phyloP scores from a whole-genome alignment of 2,329 filamentous ascomycete genomes.

The Cladophialophora exuberans region DNA sequence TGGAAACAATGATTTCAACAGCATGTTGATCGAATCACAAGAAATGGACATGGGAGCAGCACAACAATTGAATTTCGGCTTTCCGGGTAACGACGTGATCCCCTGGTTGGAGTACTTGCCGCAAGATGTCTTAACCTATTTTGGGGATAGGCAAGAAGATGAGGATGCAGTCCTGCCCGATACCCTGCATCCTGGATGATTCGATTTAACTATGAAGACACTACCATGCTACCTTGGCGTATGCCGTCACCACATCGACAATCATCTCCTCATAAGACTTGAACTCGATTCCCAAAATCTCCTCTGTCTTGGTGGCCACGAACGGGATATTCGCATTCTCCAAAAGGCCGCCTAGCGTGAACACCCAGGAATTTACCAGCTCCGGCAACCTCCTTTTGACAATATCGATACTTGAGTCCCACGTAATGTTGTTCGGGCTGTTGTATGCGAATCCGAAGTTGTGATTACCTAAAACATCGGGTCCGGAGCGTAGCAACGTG shows the following conservation, averaged over 20 bases:
- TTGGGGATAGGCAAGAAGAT: constrained; percentile 39
- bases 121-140: constrained; percentile 64
- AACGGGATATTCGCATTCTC: neutral
- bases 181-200: neutral
- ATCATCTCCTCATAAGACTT: constrained; percentile 1
- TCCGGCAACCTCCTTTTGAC: constrained; percentile 3
- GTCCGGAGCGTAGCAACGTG: constrained; percentile 36
- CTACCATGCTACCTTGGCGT: too few relatives aligned
- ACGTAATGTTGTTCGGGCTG: constrained; percentile 23
- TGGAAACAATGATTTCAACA: constrained; percentile 34
- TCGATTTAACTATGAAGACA: too few relatives aligned
- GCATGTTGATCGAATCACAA: constrained; percentile 74
- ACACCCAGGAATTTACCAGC: constrained; percentile 9
- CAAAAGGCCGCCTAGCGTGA: neutral
- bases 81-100: constrained; percentile 67
- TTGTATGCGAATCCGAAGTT: constrained; percentile 1
- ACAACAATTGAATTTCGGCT: constrained; percentile 36
- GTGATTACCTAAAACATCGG: neutral
- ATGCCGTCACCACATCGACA: neutral
- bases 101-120: constrained; percentile 77
- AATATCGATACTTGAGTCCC: constrained; percentile 41
- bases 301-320: constrained; percentile 1
- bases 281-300: constrained; percentile 5
- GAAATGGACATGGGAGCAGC: constrained; percentile 67
- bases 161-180: constrained; percentile 3